phyloP scores from a whole-genome alignment of 2,329 filamentous ascomycete genomes.

The Fusarium chaquense region DNA sequence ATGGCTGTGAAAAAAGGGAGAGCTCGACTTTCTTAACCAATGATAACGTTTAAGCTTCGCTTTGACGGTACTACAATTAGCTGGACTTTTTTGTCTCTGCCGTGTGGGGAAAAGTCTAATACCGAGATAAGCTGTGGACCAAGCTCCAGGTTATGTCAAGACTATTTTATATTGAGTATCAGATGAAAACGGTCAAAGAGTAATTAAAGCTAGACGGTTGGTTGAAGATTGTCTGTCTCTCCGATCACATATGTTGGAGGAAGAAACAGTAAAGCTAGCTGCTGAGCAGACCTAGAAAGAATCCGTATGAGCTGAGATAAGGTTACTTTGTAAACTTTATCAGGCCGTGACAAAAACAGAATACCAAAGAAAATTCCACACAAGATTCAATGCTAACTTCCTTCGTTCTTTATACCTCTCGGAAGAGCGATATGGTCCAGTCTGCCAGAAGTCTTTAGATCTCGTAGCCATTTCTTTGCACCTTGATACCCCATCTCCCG shows the following conservation, averaged over 20 bases:
- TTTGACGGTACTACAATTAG: constrained; percentile 6
- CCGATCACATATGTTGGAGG: too few species aligned
- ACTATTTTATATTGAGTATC: background rate
- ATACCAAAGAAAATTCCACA: background rate
- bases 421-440: background rate
- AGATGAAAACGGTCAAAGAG: too few species aligned
- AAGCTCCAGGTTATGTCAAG: background rate
- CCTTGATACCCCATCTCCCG: background rate
- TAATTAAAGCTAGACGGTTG: too few species aligned
- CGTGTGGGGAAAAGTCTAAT: background rate
- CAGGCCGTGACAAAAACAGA: too few species aligned
- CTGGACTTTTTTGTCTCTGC: background rate
- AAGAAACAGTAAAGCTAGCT: too few species aligned
- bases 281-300: too few species aligned
- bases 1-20: background rate
- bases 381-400: background rate
- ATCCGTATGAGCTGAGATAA: too few species aligned
- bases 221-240: too few species aligned
- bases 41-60: background rate
- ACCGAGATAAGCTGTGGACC: constrained; percentile 9
- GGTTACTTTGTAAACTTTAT: too few species aligned
- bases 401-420: background rate
- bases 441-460: background rate
- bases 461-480: background rate
- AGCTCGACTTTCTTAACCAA: background rate